Percentiles rank a stretch among this genome's conserved stretches.
Conservation (phyloP, 129 eudicot species). For the Centaurea solstitialis region DNA sequence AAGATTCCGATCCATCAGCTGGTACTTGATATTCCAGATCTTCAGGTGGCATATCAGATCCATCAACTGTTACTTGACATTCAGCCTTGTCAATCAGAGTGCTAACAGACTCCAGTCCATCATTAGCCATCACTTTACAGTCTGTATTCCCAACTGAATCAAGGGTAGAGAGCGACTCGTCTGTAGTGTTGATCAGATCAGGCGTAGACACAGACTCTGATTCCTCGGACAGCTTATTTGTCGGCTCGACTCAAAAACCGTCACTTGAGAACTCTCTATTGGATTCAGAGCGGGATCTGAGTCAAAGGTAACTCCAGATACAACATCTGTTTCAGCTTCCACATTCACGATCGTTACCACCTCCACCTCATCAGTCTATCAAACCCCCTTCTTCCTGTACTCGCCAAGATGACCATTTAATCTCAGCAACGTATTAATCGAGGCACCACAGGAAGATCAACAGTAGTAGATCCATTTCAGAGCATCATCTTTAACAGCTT, state of each 20-base stretch:
- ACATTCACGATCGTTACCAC: constrained; percentile 13
- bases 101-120: constrained; percentile 20
- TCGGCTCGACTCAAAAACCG: constrained; percentile 5
- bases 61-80: constrained; percentile 18
- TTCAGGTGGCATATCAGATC: constrained; percentile 9
- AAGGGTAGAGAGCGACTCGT: constrained; percentile 7
- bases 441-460: constrained; percentile 1
- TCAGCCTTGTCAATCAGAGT: constrained; percentile 7
- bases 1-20: constrained; percentile 8
- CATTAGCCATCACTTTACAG: constrained; percentile 16
- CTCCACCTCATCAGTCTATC: background rate
- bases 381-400: constrained; percentile 4
- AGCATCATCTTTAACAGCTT: constrained; percentile 18
- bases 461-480: constrained; percentile 23
- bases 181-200: constrained; percentile 18
- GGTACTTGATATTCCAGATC: constrained; percentile 10
- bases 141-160: constrained; percentile 16
- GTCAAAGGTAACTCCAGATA: constrained; percentile 22
- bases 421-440: constrained; percentile 4
- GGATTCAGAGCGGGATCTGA: constrained; percentile 5
- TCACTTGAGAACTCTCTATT: constrained; percentile 10
- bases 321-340: constrained; percentile 19
- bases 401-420: constrained; percentile 16
- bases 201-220: background rate
- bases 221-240: background rate